Evolutionary conservation across 768 basidiomycete species (phyloP), one percentile per base, ranked within the genome.

Genomic region (Dictyophora rubrovolvata): DNA sequence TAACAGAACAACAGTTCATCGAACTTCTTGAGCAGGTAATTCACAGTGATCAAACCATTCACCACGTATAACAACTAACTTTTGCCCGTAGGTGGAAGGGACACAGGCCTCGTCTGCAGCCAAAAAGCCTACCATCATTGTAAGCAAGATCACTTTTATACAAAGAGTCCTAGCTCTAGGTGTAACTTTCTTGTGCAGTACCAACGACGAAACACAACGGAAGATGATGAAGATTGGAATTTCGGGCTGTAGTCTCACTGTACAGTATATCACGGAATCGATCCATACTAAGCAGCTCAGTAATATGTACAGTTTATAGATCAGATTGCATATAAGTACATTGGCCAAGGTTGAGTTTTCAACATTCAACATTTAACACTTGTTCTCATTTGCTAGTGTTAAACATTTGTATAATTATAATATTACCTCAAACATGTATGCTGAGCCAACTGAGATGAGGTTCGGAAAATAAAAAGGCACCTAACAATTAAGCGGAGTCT

Each of bases 21-120:
- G 85, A 84, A 52, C 73, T 95, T 36, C 77, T 95, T 60, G 87
- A 94, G 64, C 89, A 95, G 80, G 93, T 87, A 61, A n/a, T n/a
- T n/a, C n/a, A n/a, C n/a, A 42, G n/a, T 42, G n/a, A 21, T 22
- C 16, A n/a, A 1, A 12, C 9, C 14, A 36, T 34, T 42, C 21
- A 54, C 53, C 22, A 8, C 16, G 23, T 8, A 52, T 28, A 37
- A n/a, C 55, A 53, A 33, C 35, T 21, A 48, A 42, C 20, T 60
- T 18, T 28, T 35, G 58, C 35, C 12, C 37, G 17, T 61, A 84
- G 82, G 78, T 84, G 70, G 82, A 84, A 63, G 77, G 78, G 36
- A 78, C 74, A 12, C 72, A 79, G 53, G 62, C 67, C 12, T 70
- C 69, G 57, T 77, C 74, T 47, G 76, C 77, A 59, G 69, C 76